These are phyloP conservation scores for Leptographium galeiforme DNA, from an alignment of 2,329 filamentous ascomycete species.

Conservation along the genomic window DNA sequence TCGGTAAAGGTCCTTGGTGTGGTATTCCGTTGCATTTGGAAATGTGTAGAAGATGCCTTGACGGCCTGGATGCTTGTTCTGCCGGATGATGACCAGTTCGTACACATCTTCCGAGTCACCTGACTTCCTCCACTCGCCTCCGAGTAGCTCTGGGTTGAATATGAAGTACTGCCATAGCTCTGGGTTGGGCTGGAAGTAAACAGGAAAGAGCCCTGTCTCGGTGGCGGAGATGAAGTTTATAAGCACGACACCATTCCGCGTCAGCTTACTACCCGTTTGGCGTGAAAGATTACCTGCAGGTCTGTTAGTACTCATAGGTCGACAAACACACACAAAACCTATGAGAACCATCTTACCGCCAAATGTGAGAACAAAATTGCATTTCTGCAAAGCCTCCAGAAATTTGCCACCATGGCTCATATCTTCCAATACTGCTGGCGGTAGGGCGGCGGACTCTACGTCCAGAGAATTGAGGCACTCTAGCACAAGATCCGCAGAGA, in stretches of 20 bases:
- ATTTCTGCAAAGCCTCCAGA: constrained; percentile 19
- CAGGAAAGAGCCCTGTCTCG: constrained; percentile 20
- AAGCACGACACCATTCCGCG: constrained; percentile 20
- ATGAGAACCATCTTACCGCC: background rate
- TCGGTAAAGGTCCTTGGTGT: constrained; percentile 29
- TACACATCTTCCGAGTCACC: constrained; percentile 19
- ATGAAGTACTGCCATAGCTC: constrained; percentile 30
- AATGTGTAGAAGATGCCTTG: constrained; percentile 28
- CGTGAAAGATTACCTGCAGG: constrained; percentile 13
- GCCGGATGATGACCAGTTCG: constrained; percentile 23
- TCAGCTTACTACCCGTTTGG: constrained; percentile 24
- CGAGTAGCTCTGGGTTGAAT: constrained; percentile 25
- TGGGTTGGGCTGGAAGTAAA: constrained; percentile 19
- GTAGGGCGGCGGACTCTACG: constrained; percentile 17
- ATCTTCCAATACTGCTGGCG: constrained; percentile 30
- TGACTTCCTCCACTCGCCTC: constrained; percentile 23
- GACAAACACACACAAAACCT: constrained; percentile 1
- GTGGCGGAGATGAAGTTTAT: constrained; percentile 27
- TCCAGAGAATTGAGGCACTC: constrained; percentile 18
- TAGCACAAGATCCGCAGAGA: constrained; percentile 19
- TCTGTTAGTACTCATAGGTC: background rate
- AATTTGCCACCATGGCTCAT: constrained; percentile 21
- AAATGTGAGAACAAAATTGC: constrained; percentile 8
- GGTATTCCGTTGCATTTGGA: constrained; percentile 25
- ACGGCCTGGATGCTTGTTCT: constrained; percentile 20